Conservation (phyloP, 1,284 basidiomycete species). For the Pseudozyma thailandica region DNA sequence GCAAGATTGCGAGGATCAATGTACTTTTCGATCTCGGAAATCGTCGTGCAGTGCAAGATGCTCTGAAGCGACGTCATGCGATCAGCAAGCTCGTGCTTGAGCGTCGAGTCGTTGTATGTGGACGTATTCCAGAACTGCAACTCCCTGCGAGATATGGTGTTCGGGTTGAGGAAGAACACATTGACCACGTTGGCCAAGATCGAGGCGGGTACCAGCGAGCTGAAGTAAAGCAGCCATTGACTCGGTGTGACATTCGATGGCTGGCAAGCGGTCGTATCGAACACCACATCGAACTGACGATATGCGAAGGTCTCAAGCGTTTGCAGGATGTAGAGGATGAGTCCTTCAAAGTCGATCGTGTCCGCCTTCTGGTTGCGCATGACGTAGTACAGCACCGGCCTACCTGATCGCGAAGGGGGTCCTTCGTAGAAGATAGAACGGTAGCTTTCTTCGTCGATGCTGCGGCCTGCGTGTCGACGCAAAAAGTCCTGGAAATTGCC, state of each 20-base stretch:
- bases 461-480: constrained; percentile 52
- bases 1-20: constrained; percentile 59
- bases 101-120: constrained; percentile 28
- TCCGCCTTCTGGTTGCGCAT: constrained; percentile 78
- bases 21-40: constrained; percentile 53
- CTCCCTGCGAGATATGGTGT: constrained; percentile 52
- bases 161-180: constrained; percentile 57
- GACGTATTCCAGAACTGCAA: constrained; percentile 33
- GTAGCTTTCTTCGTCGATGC: constrained; percentile 55
- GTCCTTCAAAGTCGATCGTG: constrained; percentile 82
- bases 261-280: constrained; percentile 54
- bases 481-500: constrained; percentile 57
- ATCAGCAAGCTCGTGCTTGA: constrained; percentile 36
- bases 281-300: constrained; percentile 54
- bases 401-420: constrained; percentile 62
- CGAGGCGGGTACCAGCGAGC: constrained; percentile 49
- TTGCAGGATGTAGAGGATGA: constrained; percentile 71
- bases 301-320: constrained; percentile 44
- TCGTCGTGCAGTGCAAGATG: constrained; percentile 35
- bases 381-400: constrained; percentile 70
- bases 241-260: constrained; percentile 50
- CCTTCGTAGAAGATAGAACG: constrained; percentile 57
- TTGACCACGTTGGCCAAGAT: constrained; percentile 51
- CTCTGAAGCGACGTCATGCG: constrained; percentile 39
- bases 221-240: constrained; percentile 62